Evolutionary conservation across 768 basidiomycete species (phyloP).

Genomic region (Boletus reticulatus): DNA sequence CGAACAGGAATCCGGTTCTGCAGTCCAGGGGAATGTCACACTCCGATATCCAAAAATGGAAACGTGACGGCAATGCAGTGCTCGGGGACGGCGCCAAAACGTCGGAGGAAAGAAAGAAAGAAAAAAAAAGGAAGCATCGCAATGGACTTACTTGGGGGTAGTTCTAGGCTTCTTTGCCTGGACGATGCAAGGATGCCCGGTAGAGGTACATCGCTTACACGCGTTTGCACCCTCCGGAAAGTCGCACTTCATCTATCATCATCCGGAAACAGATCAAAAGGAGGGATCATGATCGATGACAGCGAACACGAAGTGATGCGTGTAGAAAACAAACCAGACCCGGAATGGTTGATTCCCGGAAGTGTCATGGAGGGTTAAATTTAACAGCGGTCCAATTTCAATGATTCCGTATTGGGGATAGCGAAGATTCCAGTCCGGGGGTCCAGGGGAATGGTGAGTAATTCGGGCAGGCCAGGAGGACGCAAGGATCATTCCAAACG

Average conservation of each 20-base stretch:
- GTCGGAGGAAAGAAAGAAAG: background rate
- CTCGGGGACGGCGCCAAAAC: constrained; percentile 4
- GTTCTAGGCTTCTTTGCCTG: constrained; percentile 79
- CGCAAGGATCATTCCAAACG: constrained; percentile 5
- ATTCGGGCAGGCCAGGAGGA: background rate
- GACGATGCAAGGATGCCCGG: constrained; percentile 77
- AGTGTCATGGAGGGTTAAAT: constrained; percentile 5
- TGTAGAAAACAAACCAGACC: background rate
- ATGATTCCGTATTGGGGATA: constrained; percentile 12
- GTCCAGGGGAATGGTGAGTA: constrained; percentile 2
- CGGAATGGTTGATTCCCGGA: constrained; percentile 1
- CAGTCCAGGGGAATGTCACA: constrained; percentile 19
- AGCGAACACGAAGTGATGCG: background rate
- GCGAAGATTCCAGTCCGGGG: constrained; percentile 1
- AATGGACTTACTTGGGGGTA: constrained; percentile 72
- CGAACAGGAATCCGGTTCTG: constrained; percentile 5
- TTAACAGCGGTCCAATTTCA: constrained; percentile 6
- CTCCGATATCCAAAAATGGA: constrained; percentile 25
- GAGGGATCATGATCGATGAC: constrained; percentile 12
- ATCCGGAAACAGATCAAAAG: constrained; percentile 10
- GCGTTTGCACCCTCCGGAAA: constrained; percentile 70
- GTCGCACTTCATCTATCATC: constrained; percentile 78
- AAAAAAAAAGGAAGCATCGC: constrained; percentile 10
- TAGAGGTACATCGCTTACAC: constrained; percentile 73
- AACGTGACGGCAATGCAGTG: constrained; percentile 27